Conservation (phyloP, 2,329 filamentous ascomycete genomes). For the Berkeleyomyces rouxiae region DNA sequence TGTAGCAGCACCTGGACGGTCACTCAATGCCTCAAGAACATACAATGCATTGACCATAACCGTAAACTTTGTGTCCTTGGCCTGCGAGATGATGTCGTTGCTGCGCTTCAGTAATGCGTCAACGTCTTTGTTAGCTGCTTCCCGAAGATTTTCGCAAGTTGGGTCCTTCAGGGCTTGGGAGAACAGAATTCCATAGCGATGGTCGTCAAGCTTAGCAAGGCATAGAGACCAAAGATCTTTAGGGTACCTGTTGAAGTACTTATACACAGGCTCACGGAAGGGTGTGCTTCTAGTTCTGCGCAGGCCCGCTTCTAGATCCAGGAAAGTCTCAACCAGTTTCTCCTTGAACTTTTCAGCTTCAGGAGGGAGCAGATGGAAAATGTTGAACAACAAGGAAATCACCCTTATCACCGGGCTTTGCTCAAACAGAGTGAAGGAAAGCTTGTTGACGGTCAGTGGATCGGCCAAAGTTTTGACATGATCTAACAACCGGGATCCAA, state of each 20-base stretch:
- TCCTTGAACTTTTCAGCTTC: conserved; percentile 86
- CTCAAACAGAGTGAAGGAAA: conserved; percentile 88
- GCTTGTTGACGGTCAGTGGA: conserved; percentile 60
- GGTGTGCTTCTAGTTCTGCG: conserved; percentile 80
- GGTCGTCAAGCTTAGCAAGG: conserved; percentile 61
- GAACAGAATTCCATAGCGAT: conserved; percentile 79
- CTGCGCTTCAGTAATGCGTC: conserved; percentile 54
- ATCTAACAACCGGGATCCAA: conserved; percentile 79
- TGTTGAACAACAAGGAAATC: conserved; percentile 84
- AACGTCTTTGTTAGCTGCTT: conserved; percentile 56
- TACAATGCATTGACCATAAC: conserved; percentile 80
- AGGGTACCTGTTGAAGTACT: conserved; percentile 85
- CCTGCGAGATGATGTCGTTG: conserved; percentile 44
- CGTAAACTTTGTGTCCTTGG: conserved; percentile 49
- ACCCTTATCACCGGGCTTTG: conserved; percentile 88
- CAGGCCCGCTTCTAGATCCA: conserved; percentile 72
- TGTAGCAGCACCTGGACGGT: conserved; percentile 42
- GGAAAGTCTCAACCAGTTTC: conserved; percentile 72
- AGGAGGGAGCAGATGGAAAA: conserved; percentile 87
- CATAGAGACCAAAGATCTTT: conserved; percentile 75
- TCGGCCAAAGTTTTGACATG: conserved; percentile 88
- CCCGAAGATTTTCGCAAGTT: conserved; percentile 57
- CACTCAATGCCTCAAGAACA: conserved; percentile 61
- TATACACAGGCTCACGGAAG: conserved; percentile 77
- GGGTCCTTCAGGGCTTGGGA: conserved; percentile 68